These are phyloP conservation scores for Apophysomyces elegans DNA, from an alignment of 371 early-diverging fungal species.

Conservation along the genomic window DNA sequence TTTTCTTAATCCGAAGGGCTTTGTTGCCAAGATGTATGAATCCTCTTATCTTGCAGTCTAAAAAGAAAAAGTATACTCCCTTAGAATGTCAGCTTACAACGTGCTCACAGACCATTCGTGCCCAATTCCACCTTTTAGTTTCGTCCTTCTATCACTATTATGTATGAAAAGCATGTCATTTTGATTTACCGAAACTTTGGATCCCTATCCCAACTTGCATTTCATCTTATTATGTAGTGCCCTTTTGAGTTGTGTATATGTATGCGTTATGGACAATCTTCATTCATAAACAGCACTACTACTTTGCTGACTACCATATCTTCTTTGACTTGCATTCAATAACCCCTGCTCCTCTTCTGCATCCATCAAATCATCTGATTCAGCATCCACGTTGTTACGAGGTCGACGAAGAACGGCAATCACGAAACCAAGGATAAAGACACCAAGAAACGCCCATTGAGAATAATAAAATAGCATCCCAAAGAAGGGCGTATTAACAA, in stretches of 20 bases:
- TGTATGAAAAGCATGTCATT: not conserved
- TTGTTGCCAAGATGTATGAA: slow-evolving; percentile 37
- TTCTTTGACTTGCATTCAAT: slow-evolving; percentile 10
- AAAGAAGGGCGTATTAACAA: slow-evolving; percentile 59
- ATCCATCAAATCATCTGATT: slow-evolving; percentile 23
- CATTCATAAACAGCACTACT: too few species aligned
- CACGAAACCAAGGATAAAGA: slow-evolving; percentile 47
- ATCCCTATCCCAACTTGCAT: not conserved
- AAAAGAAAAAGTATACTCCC: not conserved
- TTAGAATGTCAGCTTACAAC: slow-evolving; percentile 7
- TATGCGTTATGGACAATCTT: too few species aligned
- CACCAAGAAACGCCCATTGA: slow-evolving; percentile 59
- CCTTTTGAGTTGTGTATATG: too few species aligned
- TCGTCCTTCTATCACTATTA: not conserved
- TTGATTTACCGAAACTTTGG: slow-evolving; percentile 4
- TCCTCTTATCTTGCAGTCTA: not conserved
- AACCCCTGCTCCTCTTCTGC: slow-evolving; percentile 27
- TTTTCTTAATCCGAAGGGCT: slow-evolving; percentile 14
- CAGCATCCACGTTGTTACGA: slow-evolving; percentile 30
- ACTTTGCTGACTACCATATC: slow-evolving; percentile 3
- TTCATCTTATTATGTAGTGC: not conserved
- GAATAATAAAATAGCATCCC: slow-evolving; percentile 59
- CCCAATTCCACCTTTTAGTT: not conserved
- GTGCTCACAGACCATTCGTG: slow-evolving; percentile 9
- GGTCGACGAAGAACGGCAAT: slow-evolving; percentile 40